Evolutionary conservation across 2,329 filamentous ascomycete species (phyloP), one percentile per base, ranked within the genome.

Genomic region (Curvularia sp.): DNA sequence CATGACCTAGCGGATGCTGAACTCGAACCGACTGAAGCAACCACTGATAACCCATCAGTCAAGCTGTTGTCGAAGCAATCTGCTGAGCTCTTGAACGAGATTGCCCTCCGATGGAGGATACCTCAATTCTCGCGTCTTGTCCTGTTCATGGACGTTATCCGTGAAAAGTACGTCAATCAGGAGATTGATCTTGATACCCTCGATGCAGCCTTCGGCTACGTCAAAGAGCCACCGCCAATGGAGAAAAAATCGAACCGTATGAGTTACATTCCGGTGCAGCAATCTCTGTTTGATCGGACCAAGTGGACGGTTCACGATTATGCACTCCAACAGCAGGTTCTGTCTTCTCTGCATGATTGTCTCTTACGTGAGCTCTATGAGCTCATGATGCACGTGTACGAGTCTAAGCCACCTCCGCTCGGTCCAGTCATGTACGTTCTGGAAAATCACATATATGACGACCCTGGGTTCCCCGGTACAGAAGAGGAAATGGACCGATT

Each of bases 331-430:
- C 90, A 91, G 68, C 88, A 91, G 63, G 86, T 90, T 15, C 81
- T 99, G 6, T 84, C 85, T 34, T 86, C 84, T 28, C 79, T 98
- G 38, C 88, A 98, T 70, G 93, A 97, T 68, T 87, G 89, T 9
- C 80, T 98, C 25, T 81, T 97, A 46, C 87, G 93, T 53, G 94
- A 98, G 71, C 83, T 99, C 18, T 97, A 92, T 76, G 89, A 93
- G 64, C 82, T 90, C n/a, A 85, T 97, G 76, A 89, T 94, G 80
- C 88, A 90, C 66, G 94, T 92, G 67, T 99, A 94, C 77, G 93
- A 97, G 62, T 79, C 84, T n/a, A 97, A 97, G 70, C 88, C 92
- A 10, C 92, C 92, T 5, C 87, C 89, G 38, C 87, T 96, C 21
- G 92, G 89, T 5, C 87, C 88, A 13, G 85, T 96, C 28, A 88